Conservation (phyloP, 352 stramenopile genomes). For the Achlya hypogyna region DNA sequence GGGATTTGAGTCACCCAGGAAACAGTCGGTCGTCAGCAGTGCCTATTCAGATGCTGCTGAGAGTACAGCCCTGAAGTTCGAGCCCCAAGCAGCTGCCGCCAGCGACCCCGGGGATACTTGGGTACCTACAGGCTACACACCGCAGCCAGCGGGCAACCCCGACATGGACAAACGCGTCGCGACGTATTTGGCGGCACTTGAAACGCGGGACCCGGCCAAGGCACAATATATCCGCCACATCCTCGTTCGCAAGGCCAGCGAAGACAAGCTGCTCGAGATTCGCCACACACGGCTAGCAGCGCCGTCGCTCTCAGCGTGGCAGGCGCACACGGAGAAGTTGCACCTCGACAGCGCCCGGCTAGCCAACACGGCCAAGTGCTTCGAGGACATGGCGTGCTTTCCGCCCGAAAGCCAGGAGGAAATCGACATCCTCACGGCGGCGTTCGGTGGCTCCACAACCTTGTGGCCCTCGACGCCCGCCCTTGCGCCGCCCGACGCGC, state of each 20-base stretch:
- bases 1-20: background rate
- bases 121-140: background rate
- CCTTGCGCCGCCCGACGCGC: background rate
- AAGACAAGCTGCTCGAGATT: constrained; percentile 16
- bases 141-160: background rate
- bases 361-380: constrained; percentile 10
- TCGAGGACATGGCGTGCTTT: constrained; percentile 19
- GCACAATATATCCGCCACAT: constrained; percentile 20
- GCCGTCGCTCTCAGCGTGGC: background rate
- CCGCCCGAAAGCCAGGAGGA: constrained; percentile 8
- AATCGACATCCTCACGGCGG: background rate
- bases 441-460: constrained; percentile 5
- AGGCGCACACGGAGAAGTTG: background rate
- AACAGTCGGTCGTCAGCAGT: background rate
- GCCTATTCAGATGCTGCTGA: no score
- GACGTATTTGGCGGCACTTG: background rate
- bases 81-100: background rate
- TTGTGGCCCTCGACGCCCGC: background rate
- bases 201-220: background rate
- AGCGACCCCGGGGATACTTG: no score
- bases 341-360: constrained; percentile 8
- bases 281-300: background rate
- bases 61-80: no score
- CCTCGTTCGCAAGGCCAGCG: constrained; percentile 11
- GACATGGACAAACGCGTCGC: background rate